Evolutionary conservation across 495 filamentous ascomycete species (phyloP).

Genomic region (Lasiosphaeria miniovina): DNA sequence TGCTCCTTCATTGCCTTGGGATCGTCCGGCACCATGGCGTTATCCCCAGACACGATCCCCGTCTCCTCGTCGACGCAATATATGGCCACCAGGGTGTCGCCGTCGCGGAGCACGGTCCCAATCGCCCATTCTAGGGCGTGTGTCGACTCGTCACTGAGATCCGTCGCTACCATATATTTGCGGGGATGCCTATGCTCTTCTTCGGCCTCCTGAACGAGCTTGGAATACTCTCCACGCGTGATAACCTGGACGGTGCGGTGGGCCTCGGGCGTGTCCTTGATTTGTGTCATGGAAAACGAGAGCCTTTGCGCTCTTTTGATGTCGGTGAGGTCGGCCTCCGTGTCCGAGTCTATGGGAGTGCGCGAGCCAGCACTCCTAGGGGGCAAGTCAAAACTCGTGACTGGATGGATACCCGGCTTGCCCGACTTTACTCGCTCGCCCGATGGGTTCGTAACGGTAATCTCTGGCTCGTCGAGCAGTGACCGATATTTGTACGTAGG

Average conservation of each 20-base stretch:
- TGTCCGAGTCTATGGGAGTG: conserved; percentile 81
- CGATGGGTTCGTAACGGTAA: conserved; percentile 60
- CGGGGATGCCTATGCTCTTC: conserved; percentile 73
- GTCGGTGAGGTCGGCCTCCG: conserved; percentile 78
- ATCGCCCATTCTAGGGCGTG: conserved; percentile 97
- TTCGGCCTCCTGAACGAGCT: conserved; percentile 68
- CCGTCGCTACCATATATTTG: conserved; percentile 89
- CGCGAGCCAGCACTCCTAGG: conserved; percentile 59
- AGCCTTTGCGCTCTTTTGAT: conserved; percentile 84
- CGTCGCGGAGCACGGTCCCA: conserved; percentile 89
- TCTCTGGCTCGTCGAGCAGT: conserved; percentile 60
- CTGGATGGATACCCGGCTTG: conserved; percentile 72
- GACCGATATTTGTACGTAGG: conserved; percentile 43
- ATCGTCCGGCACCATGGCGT: conserved; percentile 40
- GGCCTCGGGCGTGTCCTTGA: conserved; percentile 68
- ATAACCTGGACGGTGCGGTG: conserved; percentile 84
- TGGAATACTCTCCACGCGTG: conserved; percentile 76
- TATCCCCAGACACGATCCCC: conserved; percentile 44
- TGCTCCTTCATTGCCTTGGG: conserved; percentile 69
- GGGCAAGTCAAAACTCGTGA: conserved; percentile 70
- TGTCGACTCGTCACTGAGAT: conserved; percentile 87
- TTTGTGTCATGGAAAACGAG: conserved; percentile 71
- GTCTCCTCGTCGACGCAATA: conserved; percentile 87
- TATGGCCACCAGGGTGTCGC: conserved; percentile 88
- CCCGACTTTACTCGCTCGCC: conserved; percentile 52